Conservation (phyloP, 108 stramenopile species). For the Cyclostephanos invisitatus region DNA sequence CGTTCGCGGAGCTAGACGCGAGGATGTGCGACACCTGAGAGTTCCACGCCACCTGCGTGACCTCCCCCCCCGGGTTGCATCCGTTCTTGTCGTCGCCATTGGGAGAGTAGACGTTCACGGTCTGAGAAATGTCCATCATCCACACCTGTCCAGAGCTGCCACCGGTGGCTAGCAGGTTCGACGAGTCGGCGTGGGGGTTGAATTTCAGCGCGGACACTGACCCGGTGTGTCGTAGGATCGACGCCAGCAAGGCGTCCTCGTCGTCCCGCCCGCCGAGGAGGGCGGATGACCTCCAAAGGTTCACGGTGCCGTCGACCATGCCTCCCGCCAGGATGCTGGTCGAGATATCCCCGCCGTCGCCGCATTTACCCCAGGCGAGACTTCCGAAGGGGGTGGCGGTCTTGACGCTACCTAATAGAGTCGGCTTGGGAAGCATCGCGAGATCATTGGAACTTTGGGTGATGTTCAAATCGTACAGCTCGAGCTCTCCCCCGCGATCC, state of each 20-base stretch:
- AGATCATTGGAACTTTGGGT: slow-evolving; percentile 10
- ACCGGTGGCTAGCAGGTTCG: slow-evolving; percentile 81
- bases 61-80: slow-evolving; percentile 69
- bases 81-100: slow-evolving; percentile 21
- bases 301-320: slow-evolving; percentile 93
- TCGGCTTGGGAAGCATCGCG: slow-evolving; percentile 39
- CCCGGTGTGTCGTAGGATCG: slow-evolving; percentile 51
- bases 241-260: slow-evolving; percentile 38
- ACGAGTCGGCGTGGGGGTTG: slow-evolving; percentile 77
- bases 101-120: slow-evolving; percentile 20
- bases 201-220: slow-evolving; percentile 86
- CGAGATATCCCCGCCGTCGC: slow-evolving; percentile 37
- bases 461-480: slow-evolving; percentile 82
- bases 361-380: slow-evolving; percentile 57
- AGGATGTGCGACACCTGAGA: slow-evolving; percentile 95
- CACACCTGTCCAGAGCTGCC: slow-evolving; percentile 80
- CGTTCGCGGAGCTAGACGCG: slow-evolving; percentile 85
- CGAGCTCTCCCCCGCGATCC: slow-evolving; percentile 92
- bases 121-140: slow-evolving; percentile 37
- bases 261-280: slow-evolving; percentile 37
- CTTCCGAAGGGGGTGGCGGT: slow-evolving; percentile 72
- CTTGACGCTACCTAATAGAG: slow-evolving; percentile 72
- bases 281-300: slow-evolving; percentile 86
- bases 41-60: slow-evolving; percentile 94
- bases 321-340: slow-evolving; percentile 93